Percentiles rank a stretch among this genome's conserved stretches.
Conservation (phyloP, 257 asterid species). For the Verbascum thapsus region DNA sequence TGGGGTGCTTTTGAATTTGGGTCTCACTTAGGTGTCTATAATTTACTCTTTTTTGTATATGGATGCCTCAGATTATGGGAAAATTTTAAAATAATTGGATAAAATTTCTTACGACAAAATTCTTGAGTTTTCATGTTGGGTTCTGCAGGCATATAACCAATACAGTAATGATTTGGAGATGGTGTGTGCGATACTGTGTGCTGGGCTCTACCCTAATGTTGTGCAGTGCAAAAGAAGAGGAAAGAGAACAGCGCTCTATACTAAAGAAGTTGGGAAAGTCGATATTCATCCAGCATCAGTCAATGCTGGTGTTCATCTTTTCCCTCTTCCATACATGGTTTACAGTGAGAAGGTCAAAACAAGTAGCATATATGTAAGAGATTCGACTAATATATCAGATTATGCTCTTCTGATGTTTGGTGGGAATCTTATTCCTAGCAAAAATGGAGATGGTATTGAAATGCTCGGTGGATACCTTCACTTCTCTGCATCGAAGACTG, state of each 20-base stretch:
- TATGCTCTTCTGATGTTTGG: constrained; percentile 95
- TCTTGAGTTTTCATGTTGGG: background rate
- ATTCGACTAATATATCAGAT: constrained; percentile 89
- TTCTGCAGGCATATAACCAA: constrained; percentile 71
- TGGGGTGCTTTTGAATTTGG: too few relatives aligned
- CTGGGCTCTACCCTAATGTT: constrained; percentile 95
- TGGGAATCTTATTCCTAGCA: constrained; percentile 80
- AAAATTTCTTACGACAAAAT: background rate
- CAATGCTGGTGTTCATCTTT: constrained; percentile 71
- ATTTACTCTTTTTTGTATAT: too few relatives aligned
- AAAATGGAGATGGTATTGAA: constrained; percentile 79
- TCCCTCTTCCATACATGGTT: constrained; percentile 91
- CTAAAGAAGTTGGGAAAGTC: constrained; percentile 87
- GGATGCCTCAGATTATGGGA: background rate
- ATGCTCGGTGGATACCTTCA: constrained; percentile 98
- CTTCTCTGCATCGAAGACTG: constrained; percentile 81
- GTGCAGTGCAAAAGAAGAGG: constrained; percentile 97
- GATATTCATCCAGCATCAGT: constrained; percentile 94
- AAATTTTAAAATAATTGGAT: background rate
- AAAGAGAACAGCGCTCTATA: constrained; percentile 76
- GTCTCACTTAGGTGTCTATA: too few relatives aligned
- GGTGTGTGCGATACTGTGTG: constrained; percentile 92
- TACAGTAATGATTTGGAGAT: constrained; percentile 85
- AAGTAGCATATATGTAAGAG: constrained; percentile 70
- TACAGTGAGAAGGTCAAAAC: constrained; percentile 93